phyloP scores from a whole-genome alignment of 2,329 filamentous ascomycete genomes.

The Mycosphaerelloides madeirae region DNA sequence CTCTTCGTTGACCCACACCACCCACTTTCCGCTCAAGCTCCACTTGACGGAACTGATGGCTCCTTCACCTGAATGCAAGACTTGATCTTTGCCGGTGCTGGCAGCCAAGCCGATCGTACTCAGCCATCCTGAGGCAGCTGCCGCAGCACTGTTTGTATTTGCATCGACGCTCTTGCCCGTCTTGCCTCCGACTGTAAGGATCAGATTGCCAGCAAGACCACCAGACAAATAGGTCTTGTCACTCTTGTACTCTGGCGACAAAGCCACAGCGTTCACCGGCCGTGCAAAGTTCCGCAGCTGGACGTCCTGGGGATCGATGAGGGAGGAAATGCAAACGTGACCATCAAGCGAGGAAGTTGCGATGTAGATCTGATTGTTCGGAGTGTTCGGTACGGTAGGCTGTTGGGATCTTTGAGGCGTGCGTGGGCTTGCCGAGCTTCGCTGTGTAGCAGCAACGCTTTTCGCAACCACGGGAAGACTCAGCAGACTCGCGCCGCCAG shows the following conservation, averaged over 20 bases:
- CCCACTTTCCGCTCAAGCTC: constrained; percentile 87
- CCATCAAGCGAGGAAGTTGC: constrained; percentile 93
- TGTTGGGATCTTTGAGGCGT: constrained; percentile 39
- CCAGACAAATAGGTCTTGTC: constrained; percentile 88
- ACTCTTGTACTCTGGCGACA: constrained; percentile 92
- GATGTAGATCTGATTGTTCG: constrained; percentile 88
- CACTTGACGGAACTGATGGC: constrained; percentile 88
- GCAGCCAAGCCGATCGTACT: constrained; percentile 73
- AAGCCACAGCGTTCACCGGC: constrained; percentile 81
- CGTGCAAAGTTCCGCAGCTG: constrained; percentile 88
- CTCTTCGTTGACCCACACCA: constrained; percentile 93
- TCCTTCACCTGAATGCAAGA: constrained; percentile 89
- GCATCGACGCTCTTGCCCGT: constrained; percentile 75
- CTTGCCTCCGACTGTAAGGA: constrained; percentile 77
- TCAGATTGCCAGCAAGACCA: constrained; percentile 78
- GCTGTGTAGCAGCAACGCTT: constrained; percentile 4
- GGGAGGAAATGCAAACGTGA: constrained; percentile 84
- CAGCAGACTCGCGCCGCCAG: constrained; percentile 15
- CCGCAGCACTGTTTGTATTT: constrained; percentile 79
- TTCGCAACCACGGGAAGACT: constrained; percentile 10
- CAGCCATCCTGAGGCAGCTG: constrained; percentile 79
- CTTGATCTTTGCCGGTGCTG: constrained; percentile 75
- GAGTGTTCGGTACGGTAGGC: constrained; percentile 61
- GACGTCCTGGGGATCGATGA: constrained; percentile 85
- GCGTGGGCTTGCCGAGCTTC: constrained; percentile 12